Evolutionary conservation across 225 moss, liverwort and hornwort genomes (phyloP), one percentile per base, ranked within the genome.

Genomic region (Neckera pumila): DNA sequence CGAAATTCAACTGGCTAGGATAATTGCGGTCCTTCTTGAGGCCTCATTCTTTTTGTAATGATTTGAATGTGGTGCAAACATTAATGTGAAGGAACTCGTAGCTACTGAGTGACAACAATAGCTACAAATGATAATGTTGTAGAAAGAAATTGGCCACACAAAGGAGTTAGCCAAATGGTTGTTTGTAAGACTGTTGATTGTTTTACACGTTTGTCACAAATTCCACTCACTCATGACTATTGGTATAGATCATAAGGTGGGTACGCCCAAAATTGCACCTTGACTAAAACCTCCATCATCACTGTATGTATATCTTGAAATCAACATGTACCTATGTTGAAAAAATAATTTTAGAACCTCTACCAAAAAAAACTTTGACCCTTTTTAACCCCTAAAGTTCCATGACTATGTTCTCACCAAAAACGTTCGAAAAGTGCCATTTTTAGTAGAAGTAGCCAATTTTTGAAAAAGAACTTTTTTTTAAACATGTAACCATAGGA

Each of bases 161-260:
- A 31, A 31, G 2, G 40, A 47, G 11, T 74, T 31, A 3, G 3
- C 2, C 28, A 72, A 17, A 28, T 45, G 28, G 6, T 28, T 43
- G 28, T 3, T 47, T 33, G 12, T 8, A 49, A 49, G 5, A 30
- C 0, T 21, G 2, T 33, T 33, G 11, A 18, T 3, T 51, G 0
- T 34, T 76, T 76, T 14, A 33, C 14, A 21, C 22, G 34, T 22
- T 51, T 51, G 31, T 31, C 12, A 30, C 12, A 33, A 2, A 14
- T 76, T 33, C 34, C 8, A 53, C 6, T 76, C 9, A 36, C 14
- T 54, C 6, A 36, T 36, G 13, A 34, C 23, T 53, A 8, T 5
- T 26, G 0, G 2, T 72, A 28, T 17, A 28, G 6, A 28, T 17
- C 4, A 9, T 45, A 73, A 43, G 9, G 27, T 72, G 4, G 14